Evolutionary conservation across 768 basidiomycete species (phyloP).

Genomic region (Xerocomellus chrysenteron): DNA sequence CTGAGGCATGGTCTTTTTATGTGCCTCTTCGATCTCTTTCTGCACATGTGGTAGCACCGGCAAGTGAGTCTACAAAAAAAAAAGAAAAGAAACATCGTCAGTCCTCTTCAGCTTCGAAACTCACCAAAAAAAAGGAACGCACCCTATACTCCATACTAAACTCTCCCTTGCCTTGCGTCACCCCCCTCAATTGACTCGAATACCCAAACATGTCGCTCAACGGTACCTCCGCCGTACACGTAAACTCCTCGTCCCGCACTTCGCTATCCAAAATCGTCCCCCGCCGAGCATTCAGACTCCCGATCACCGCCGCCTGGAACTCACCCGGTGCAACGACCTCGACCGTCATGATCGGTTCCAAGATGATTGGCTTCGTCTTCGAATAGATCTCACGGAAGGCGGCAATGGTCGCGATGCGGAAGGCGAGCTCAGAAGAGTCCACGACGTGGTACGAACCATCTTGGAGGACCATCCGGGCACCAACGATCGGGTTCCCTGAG

Average conservation of each 20-base stretch:
- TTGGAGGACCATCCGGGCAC: conserved; percentile 81
- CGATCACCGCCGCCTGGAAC: conserved; percentile 95
- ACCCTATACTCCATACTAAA: conserved; percentile 82
- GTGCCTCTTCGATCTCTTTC: conserved; percentile 83
- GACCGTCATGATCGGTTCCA: conserved; percentile 99
- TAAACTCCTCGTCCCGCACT: conserved; percentile 96
- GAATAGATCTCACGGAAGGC: conserved; percentile 91
- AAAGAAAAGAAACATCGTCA: background rate
- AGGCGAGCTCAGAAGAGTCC: conserved; percentile 96
- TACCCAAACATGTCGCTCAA: conserved; percentile 99
- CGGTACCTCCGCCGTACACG: conserved; percentile 85
- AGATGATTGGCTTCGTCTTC: conserved; percentile 72
- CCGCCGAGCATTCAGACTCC: conserved; percentile 86
- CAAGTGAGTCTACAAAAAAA: conserved; percentile 57
- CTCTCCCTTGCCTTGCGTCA: conserved; percentile 96
- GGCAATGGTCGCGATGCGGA: conserved; percentile 85
- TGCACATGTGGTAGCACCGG: conserved; percentile 87
- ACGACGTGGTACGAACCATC: conserved; percentile 93
- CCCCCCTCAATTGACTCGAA: conserved; percentile 87
- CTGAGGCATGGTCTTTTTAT: conserved; percentile 72
- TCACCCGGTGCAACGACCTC: conserved; percentile 95
- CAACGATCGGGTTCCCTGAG: conserved; percentile 84
- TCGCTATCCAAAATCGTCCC: conserved; percentile 96
- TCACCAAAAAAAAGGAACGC: conserved; percentile 16
- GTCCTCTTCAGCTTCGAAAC: background rate